These are phyloP conservation scores for Yamadazyma taylorii DNA, from an alignment of 1,139 yeast genomes.

Conservation along the genomic window DNA sequence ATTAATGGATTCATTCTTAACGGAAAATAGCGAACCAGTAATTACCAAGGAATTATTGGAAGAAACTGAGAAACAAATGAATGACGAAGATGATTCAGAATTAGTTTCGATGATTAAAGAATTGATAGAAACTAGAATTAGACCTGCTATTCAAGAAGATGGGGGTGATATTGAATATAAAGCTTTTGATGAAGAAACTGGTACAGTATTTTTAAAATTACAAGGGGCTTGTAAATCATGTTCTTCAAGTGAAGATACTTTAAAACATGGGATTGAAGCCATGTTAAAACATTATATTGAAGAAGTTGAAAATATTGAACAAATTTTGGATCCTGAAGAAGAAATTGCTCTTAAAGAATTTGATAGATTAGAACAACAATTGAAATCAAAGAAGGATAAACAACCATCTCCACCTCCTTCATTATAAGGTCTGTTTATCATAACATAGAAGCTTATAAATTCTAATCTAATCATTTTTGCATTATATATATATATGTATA, in stretches of 20 bases:
- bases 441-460: too few relatives aligned
- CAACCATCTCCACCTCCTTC: conserved; percentile 29
- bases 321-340: conserved; percentile 53
- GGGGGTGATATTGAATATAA: conserved; percentile 80
- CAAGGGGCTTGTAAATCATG: conserved; percentile 86
- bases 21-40: conserved; percentile 44
- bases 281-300: conserved; percentile 86
- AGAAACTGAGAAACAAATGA: conserved; percentile 33
- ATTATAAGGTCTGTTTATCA: too few relatives aligned
- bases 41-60: conserved; percentile 49
- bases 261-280: conserved; percentile 77
- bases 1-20: conserved; percentile 38
- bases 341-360: conserved; percentile 64
- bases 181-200: conserved; percentile 67
- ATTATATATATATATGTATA: too few relatives aligned
- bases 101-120: conserved; percentile 59
- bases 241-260: conserved; percentile 72
- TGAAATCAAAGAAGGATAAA: conserved; percentile 22
- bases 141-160: conserved; percentile 74
- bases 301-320: conserved; percentile 75
- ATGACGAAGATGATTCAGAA: conserved; percentile 48
- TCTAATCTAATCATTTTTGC: too few relatives aligned
- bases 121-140: conserved; percentile 57
- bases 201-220: conserved; percentile 69
- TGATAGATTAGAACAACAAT: conserved; percentile 58